A percentile compares a stretch with the other conserved stretches of the same genome.
phyloP scores from a whole-genome alignment of 495 filamentous ascomycete genomes.

The Rhizodiscina lignyota region DNA sequence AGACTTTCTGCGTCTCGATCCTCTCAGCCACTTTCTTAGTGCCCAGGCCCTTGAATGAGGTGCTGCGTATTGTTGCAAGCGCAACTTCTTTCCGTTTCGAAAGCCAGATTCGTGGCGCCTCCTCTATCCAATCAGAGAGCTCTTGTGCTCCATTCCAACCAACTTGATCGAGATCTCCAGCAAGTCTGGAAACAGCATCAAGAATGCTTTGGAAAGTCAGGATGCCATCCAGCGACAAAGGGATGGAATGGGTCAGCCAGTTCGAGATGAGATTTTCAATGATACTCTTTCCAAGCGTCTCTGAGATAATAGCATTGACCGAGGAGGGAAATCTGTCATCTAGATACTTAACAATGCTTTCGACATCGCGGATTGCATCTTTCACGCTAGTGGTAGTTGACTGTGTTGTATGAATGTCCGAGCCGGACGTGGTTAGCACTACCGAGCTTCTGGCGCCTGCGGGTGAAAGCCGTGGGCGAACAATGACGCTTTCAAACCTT shows the following conservation, averaged over 20 bases:
- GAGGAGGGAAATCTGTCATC: too few species aligned
- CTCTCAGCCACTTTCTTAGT: constrained; percentile 54
- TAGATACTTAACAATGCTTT: constrained; percentile 27
- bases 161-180: constrained; percentile 38
- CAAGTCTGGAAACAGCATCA: constrained; percentile 42
- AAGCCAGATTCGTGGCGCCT: constrained; percentile 69
- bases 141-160: constrained; percentile 53
- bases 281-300: constrained; percentile 48
- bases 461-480: constrained; percentile 1
- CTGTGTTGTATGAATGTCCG: too few species aligned
- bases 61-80: constrained; percentile 52
- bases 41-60: constrained; percentile 46
- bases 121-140: constrained; percentile 64
- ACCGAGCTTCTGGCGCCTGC: not conserved
- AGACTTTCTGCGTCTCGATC: constrained; percentile 67
- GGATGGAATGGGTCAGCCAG: constrained; percentile 65
- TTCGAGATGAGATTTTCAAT: constrained; percentile 45
- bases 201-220: constrained; percentile 50
- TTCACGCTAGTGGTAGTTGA: not conserved
- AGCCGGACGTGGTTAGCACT: not conserved
- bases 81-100: constrained; percentile 64
- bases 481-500: constrained; percentile 6
- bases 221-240: constrained; percentile 51
- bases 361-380: constrained; percentile 14
- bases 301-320: too few species aligned